Evolutionary conservation across 306 rosid species (phyloP).

Genomic region (Acmispon strigosus): DNA sequence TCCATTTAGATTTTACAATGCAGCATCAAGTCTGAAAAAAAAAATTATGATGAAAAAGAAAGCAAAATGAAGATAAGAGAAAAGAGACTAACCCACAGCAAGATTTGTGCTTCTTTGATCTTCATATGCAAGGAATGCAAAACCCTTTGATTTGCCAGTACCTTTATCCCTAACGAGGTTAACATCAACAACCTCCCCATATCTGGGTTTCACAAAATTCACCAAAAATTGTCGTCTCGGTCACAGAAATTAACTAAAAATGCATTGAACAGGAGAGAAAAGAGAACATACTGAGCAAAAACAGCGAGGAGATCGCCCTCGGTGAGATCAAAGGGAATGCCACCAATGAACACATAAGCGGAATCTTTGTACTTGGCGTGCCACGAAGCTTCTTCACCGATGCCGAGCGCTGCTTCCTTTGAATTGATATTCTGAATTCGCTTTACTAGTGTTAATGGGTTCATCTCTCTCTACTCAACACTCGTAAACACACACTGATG

Average conservation of each 20-base stretch:
- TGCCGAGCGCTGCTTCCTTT: constrained; percentile 67
- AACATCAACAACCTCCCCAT: constrained; percentile 85
- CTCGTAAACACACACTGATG: background rate
- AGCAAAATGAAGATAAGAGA: background rate
- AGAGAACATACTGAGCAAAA: constrained; percentile 63
- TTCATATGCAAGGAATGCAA: constrained; percentile 84
- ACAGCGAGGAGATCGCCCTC: constrained; percentile 94
- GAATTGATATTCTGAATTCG: constrained; percentile 78
- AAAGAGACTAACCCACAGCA: constrained; percentile 65
- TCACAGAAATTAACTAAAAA: background rate
- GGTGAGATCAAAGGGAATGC: constrained; percentile 85
- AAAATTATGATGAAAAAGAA: background rate
- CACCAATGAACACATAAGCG: constrained; percentile 77
- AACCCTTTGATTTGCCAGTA: constrained; percentile 88
- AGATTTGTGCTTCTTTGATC: constrained; percentile 90
- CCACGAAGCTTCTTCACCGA: constrained; percentile 83
- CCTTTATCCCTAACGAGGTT: constrained; percentile 88
- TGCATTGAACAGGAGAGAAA: background rate
- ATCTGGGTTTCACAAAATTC: constrained; percentile 27
- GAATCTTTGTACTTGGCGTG: constrained; percentile 83
- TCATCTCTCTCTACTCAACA: constrained; percentile 38
- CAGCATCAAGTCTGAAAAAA: background rate
- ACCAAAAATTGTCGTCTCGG: background rate
- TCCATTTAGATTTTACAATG: background rate
- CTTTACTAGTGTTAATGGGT: constrained; percentile 82